Base-by-base conservation (phyloP, 306 rosid species). In the Cicer pinnatifidum region DNA sequence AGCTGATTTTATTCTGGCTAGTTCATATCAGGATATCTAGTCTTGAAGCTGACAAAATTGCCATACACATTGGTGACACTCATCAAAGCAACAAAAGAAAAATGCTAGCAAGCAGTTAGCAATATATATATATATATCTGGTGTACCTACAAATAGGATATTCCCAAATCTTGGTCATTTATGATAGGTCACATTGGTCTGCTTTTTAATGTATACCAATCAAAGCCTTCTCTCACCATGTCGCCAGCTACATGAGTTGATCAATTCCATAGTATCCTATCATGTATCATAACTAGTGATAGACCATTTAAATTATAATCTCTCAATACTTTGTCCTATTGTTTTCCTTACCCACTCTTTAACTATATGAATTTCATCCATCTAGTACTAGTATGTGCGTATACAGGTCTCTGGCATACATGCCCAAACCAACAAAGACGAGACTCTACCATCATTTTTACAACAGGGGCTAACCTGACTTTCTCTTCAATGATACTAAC, bases 121-220 rank as follows among this genome's bases (percentile, higher is more conserved):
- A 71, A 62, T 35, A 67, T 13, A 17, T 17, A 62, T 35, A 67
- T 13, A 17, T 17, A 74, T 40, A 80, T 50, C 15, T 7, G 16
- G 48, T 37, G 53, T 23, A 20, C 35, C 28, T 46, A 57, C 67
- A 64, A 37, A 65, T 40, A 54, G 62, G 47, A 69, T 7, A 41
- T 71, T 71, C 73, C 59, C 39, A 77, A 13, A 12, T 59, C 56
- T 8, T 58, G 33, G 16, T 11, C 61, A 70, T 35, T 76, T 57
- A 76, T 35, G 69, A 76, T 44, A 76, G 46, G 28, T 9, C 48
- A 60, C 69, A 68, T 47, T 68, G 71, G 47, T 33, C 16, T 67
- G 12, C 39, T 68, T 10, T 45, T 46, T 56, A 45, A 38, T 19
- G 39, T 19, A 38, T 19, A n/a, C 52, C 72, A 67, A 44, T 20